Conservation (phyloP, 106 monocot genomes). For the Agapanthus africanus region DNA sequence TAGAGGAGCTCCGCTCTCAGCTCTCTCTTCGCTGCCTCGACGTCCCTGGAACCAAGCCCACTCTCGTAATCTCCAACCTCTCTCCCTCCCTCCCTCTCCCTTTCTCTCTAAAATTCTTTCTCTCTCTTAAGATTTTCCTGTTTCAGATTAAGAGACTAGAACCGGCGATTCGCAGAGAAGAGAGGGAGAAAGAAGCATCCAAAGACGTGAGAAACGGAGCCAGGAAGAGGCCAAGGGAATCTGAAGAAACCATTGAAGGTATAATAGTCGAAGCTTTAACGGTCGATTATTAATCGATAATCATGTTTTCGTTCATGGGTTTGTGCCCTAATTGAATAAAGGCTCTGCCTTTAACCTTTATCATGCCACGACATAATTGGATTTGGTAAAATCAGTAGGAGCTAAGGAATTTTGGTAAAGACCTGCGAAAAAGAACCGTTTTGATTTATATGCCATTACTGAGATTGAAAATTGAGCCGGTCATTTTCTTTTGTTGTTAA, state of each 20-base stretch:
- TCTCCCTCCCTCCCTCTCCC: conserved; percentile 11
- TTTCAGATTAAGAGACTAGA: conserved; percentile 48
- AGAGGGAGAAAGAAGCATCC: conserved; percentile 16
- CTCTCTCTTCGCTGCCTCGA: conserved; percentile 50
- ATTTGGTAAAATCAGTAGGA: not conserved
- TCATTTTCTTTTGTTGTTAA: no score
- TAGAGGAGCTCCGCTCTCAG: conserved; percentile 59
- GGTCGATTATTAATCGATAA: no score
- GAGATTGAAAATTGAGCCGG: no score
- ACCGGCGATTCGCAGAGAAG: conserved; percentile 37
- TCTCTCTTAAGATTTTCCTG: not conserved
- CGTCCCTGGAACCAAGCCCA: conserved; percentile 42
- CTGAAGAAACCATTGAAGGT: conserved; percentile 9
- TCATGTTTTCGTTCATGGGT: not conserved
- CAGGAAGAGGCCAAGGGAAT: no score
- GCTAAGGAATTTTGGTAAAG: not conserved
- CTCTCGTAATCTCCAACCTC: no score
- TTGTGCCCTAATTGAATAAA: not conserved
- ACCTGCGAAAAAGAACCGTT: no score
- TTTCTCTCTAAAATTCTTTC: not conserved
- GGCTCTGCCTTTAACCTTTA: not conserved
- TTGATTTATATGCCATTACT: no score
- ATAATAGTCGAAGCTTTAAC: not conserved
- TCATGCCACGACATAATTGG: not conserved
- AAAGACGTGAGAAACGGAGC: not conserved